Conservation (phyloP, 164 flowering plant species). For the Buxus sempervirens region DNA sequence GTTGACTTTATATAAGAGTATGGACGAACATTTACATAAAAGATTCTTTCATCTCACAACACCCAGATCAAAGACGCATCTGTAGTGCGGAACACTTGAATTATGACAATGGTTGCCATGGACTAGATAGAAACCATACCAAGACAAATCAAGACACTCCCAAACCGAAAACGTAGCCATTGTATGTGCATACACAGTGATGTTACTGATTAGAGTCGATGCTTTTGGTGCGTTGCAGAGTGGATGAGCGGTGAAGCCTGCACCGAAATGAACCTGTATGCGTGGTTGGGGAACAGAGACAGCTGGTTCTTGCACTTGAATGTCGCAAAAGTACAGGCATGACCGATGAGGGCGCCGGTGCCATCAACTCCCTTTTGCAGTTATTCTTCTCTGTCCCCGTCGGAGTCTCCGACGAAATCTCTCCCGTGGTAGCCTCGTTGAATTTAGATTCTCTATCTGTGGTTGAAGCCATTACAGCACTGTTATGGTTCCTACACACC, state of each 20-base stretch:
- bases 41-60: too few relatives aligned
- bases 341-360: neutral
- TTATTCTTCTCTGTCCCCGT: neutral
- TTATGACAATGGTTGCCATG: too few relatives aligned
- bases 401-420: neutral
- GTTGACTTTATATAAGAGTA: too few relatives aligned
- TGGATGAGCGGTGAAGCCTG: constrained; percentile 53
- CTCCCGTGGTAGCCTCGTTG: too few relatives aligned
- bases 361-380: neutral
- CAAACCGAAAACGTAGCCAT: too few relatives aligned
- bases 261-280: constrained; percentile 51
- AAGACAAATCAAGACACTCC: too few relatives aligned
- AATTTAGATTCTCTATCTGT: neutral
- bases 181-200: too few relatives aligned
- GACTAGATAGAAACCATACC: too few relatives aligned
- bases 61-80: too few relatives aligned
- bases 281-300: constrained; percentile 65
- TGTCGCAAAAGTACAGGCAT: constrained; percentile 34
- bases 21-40: too few relatives aligned
- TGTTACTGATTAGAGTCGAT: constrained; percentile 18
- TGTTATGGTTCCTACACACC: neutral
- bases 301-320: constrained; percentile 36
- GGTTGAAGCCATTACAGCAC: neutral
- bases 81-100: too few relatives aligned
- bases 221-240: constrained; percentile 52